Percentiles rank a stretch among this genome's conserved stretches.
Conservation (phyloP, 805 yeast genomes). For the Starmerella etchellsii region DNA sequence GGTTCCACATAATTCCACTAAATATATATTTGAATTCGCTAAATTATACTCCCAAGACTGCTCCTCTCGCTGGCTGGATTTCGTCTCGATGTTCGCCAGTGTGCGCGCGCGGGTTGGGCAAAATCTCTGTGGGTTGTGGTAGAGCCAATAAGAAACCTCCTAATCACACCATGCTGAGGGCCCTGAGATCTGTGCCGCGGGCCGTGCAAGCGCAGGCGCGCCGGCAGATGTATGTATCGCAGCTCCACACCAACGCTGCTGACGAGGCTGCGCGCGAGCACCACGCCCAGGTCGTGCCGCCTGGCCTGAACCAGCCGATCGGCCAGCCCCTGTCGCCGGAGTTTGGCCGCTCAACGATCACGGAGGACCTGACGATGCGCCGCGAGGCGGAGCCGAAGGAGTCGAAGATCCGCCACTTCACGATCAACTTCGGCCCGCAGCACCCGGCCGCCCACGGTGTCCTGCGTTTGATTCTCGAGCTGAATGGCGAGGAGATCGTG, state of each 20-base stretch:
- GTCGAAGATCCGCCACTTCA: constrained; percentile 64
- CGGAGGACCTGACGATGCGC: constrained; percentile 24
- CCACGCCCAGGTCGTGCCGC: constrained; percentile 18
- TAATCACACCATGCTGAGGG: constrained; percentile 8
- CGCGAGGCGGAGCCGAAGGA: constrained; percentile 21
- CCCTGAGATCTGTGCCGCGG: constrained; percentile 8
- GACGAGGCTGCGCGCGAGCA: constrained; percentile 4
- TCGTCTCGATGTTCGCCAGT: too few relatives aligned
- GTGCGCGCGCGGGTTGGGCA: too few relatives aligned
- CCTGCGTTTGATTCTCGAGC: constrained; percentile 69
- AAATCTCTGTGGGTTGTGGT: too few relatives aligned
- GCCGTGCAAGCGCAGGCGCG: constrained; percentile 3
- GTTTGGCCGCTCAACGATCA: constrained; percentile 24
- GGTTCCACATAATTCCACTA: too few relatives aligned
- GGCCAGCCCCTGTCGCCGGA: constrained; percentile 26
- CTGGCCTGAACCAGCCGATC: constrained; percentile 21
- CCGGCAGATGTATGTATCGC: neutral
- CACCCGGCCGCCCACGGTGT: constrained; percentile 95
- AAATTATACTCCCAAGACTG: too few relatives aligned
- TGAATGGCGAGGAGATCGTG: constrained; percentile 78
- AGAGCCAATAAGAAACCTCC: too few relatives aligned
- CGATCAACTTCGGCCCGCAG: constrained; percentile 84
- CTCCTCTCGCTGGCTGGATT: too few relatives aligned
- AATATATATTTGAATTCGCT: too few relatives aligned
- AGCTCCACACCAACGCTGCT: constrained; percentile 2